Conservation (phyloP, 139 green algal species). For the Chlamydomonas schloesseri region DNA sequence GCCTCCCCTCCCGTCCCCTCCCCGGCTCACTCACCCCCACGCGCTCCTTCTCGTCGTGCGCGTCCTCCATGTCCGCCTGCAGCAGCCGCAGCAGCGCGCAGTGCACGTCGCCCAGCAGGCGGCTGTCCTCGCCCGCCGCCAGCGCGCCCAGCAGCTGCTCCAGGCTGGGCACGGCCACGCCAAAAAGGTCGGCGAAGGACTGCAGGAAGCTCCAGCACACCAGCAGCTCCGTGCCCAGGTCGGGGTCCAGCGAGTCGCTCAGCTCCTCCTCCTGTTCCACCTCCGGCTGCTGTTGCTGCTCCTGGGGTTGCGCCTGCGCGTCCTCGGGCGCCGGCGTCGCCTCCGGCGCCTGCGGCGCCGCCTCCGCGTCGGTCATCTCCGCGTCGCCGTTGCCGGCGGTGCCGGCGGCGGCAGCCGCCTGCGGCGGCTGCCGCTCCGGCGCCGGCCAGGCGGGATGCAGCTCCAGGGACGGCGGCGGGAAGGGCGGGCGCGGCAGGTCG, state of each 20-base stretch:
- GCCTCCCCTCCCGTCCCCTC: background rate
- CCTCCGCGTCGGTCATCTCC: background rate
- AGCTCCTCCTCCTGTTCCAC: background rate
- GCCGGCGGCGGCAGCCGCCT: too few species aligned
- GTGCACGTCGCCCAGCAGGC: conserved; percentile 79
- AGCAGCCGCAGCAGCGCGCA: conserved; percentile 79
- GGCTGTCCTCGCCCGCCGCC: conserved; percentile 55
- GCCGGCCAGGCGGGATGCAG: conserved; percentile 66
- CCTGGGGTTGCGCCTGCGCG: too few species aligned
- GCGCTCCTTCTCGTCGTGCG: conserved; percentile 58
- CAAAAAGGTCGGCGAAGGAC: conserved; percentile 80
- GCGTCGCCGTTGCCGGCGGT: background rate
- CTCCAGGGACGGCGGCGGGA: conserved; percentile 73
- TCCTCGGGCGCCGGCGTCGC: background rate
- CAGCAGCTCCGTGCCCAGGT: conserved; percentile 71
- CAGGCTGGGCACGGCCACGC: conserved; percentile 65
- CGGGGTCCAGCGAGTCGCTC: background rate
- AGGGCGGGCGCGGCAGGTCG: conserved; percentile 68
- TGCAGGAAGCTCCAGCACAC: conserved; percentile 79
- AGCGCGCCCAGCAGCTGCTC: conserved; percentile 72
- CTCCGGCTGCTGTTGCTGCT: too few species aligned
- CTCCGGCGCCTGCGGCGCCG: background rate
- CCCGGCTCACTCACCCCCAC: conserved; percentile 23
- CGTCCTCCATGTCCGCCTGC: conserved; percentile 78
- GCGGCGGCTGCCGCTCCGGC: conserved; percentile 22